Base-by-base conservation (phyloP, 2,329 filamentous ascomycete genomes). In the Metarhizium humberi region DNA sequence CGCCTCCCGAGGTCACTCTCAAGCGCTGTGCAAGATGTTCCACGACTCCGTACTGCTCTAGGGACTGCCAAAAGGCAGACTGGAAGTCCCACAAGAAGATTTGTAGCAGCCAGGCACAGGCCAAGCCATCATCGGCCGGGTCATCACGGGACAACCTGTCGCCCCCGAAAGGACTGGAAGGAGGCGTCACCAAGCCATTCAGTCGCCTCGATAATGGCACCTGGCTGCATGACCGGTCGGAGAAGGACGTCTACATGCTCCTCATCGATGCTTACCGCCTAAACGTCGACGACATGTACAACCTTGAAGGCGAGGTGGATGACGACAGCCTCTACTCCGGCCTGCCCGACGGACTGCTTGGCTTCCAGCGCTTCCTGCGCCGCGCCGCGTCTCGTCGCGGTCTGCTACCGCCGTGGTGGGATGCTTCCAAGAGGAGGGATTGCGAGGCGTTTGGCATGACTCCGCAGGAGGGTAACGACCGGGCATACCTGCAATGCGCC, bases 241-340 rank as follows among this genome's bases (percentile, higher is more conserved):
- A 76, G 57, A 62, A 62, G 18, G 76, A 78, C 46, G 70, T 75
- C 4, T 80, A 73, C 62, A 60, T 65, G 29, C 59, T 78, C 1
- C 70, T 80, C 11, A 70, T 79, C 53, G 77, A 80, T 57, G 58
- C 69, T 2, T 79, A 78, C 60, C 74, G 75, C 34, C 59, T 80
- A n/a, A 72, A 70, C n/a, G 55, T 71, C n/a, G 66, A 72, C 3
- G 75, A 78, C 55, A 56, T 62, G 8, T 63, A 66, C 58, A 63
- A 56, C 0, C 54, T 69, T 2, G 61, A 66, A 1, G 66, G 67
- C 43, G 51, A 64, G 0, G 38, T 52, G 1, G 65, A 66, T 2
- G 14, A 25, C 0, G 69, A 67, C 55, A 66, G 64, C 55, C 40
- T 74, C 42, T 69, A 70, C 55, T 61, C 42, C 8, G 65, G 62